These are phyloP conservation scores for Lactifluus echinatus DNA, from an alignment of 768 basidiomycete species.

Conservation along the genomic window DNA sequence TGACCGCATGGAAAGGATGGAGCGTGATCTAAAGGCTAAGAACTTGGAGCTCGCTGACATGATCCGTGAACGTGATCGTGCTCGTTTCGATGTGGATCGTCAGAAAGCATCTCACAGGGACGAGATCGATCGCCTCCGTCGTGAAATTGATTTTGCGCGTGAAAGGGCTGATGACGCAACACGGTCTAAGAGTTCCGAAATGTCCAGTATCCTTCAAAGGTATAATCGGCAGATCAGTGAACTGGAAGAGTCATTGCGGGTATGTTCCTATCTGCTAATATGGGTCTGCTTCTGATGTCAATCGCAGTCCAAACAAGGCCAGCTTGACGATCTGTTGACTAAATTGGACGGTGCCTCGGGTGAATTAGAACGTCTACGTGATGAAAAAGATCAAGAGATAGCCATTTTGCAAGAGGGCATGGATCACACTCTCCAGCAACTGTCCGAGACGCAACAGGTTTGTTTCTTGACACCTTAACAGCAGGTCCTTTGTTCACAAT, in stretches of 20 bases:
- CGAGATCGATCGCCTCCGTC: conserved; percentile 83
- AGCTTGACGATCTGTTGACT: conserved; percentile 84
- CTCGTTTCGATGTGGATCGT: conserved; percentile 90
- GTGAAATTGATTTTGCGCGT: conserved; percentile 90
- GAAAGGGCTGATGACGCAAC: conserved; percentile 95
- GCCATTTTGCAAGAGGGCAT: conserved; percentile 92
- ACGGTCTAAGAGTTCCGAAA: conserved; percentile 87
- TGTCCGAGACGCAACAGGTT: conserved; percentile 83
- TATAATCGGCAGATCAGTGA: conserved; percentile 95
- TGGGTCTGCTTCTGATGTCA: conserved; percentile 4
- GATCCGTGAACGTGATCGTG: conserved; percentile 94
- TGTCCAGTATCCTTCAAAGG: conserved; percentile 77
- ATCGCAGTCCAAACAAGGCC: conserved; percentile 81
- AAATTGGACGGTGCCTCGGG: conserved; percentile 68
- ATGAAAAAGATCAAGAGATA: conserved; percentile 97
- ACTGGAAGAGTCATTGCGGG: conserved; percentile 90
- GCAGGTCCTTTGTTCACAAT: conserved; percentile 6
- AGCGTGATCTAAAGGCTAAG: conserved; percentile 96
- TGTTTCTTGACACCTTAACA: conserved; percentile 15
- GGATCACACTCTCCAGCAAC: conserved; percentile 82
- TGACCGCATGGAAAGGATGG: conserved; percentile 98
- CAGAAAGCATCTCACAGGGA: conserved; percentile 93
- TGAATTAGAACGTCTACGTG: conserved; percentile 74
- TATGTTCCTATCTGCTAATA: conserved; percentile 31
- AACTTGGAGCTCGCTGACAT: conserved; percentile 97